Percentiles rank a stretch among this genome's conserved stretches.
Evolutionary conservation across 306 rosid species (phyloP).

Genomic region (Cicer cuneatum): DNA sequence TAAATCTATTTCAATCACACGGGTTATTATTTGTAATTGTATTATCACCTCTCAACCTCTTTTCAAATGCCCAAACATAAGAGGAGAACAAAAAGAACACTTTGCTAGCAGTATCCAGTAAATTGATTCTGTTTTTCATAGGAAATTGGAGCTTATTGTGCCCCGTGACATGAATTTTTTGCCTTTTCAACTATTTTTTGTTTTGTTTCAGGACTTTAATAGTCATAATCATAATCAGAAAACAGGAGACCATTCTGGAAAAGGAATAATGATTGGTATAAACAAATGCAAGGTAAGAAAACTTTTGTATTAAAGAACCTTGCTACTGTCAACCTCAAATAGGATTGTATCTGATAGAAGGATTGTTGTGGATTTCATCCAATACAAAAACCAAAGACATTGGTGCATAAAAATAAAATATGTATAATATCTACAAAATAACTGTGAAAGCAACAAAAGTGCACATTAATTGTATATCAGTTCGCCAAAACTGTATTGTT

Average conservation of each 20-base stretch:
- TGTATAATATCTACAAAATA: not conserved
- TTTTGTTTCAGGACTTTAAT: not conserved
- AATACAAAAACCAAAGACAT: not conserved
- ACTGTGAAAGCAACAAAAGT: not conserved
- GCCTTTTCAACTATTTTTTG: not conserved
- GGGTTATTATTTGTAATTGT: slow-evolving; percentile 11
- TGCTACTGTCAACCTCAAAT: not conserved
- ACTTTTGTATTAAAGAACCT: slow-evolving; percentile 7
- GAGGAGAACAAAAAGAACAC: not conserved
- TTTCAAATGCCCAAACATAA: not conserved
- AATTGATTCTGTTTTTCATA: not conserved
- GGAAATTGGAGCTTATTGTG: too few species aligned
- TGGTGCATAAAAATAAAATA: not conserved
- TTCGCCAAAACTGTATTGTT: not conserved
- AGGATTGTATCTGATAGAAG: not conserved
- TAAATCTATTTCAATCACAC: slow-evolving; percentile 20
- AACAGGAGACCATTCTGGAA: not conserved
- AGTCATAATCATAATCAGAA: not conserved
- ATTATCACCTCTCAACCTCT: not conserved
- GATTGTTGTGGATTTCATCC: not conserved
- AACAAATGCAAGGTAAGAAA: not conserved
- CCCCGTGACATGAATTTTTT: not conserved
- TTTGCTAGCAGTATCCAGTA: not conserved
- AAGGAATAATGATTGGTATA: slow-evolving; percentile 14
- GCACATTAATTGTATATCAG: not conserved